Percentiles rank a stretch among this genome's conserved stretches.
Evolutionary conservation across 306 rosid genomes (phyloP).

Genomic region (Sicyos edulis): DNA sequence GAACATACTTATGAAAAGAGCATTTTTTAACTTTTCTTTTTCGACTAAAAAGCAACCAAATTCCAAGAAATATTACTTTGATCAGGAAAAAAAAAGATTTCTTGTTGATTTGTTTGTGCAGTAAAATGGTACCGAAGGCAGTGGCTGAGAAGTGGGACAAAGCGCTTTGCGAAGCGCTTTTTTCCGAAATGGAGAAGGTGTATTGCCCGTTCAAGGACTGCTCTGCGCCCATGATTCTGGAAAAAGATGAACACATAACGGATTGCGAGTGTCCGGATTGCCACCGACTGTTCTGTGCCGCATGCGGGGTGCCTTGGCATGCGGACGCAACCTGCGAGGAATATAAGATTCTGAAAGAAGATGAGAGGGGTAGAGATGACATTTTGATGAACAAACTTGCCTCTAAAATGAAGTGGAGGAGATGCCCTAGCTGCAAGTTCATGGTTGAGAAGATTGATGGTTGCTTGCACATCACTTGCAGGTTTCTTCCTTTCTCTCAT

Average conservation of each 20-base stretch:
- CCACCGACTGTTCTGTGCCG: conserved; percentile 53
- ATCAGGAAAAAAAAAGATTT: no score
- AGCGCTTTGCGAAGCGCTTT: conserved; percentile 33
- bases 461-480: conserved; percentile 50
- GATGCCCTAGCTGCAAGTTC: conserved; percentile 48
- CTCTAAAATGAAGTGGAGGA: conserved; percentile 31
- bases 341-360: conserved; percentile 29
- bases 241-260: conserved; percentile 9
- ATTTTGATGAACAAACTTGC: conserved; percentile 43
- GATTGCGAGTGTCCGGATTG: conserved; percentile 52
- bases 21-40: no score
- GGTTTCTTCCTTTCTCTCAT: conserved; percentile 24
- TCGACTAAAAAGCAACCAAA: no score
- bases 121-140: conserved; percentile 27
- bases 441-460: conserved; percentile 43
- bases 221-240: conserved; percentile 34
- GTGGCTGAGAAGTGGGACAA: conserved; percentile 39
- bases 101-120: neutral
- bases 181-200: conserved; percentile 24
- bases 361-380: conserved; percentile 39
- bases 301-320: conserved; percentile 62
- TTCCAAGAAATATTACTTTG: no score
- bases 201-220: conserved; percentile 59
- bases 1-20: no score
- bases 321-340: conserved; percentile 37